phyloP scores from a whole-genome alignment of 148 eudicot genomes.

The Bassia scoparia region DNA sequence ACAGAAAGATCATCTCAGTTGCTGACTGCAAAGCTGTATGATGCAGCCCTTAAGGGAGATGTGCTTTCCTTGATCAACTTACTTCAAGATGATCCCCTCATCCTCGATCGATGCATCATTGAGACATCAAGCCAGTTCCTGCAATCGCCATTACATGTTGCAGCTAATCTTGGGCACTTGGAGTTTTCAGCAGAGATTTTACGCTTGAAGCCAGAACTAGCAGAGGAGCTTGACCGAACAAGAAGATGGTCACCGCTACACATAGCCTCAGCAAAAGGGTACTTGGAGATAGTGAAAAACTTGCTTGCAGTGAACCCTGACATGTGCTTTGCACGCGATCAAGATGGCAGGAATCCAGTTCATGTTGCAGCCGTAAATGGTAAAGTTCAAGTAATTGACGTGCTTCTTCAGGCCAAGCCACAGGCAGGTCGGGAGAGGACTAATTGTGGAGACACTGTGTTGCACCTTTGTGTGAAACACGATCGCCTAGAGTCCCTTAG shows the following conservation, averaged over 20 bases:
- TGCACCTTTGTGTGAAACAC: constrained; percentile 29
- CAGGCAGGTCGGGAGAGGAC: constrained; percentile 16
- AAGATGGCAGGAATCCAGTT: constrained; percentile 27
- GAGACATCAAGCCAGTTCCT: background rate
- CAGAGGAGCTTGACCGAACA: constrained; percentile 25
- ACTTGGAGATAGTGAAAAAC: constrained; percentile 22
- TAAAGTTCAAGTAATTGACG: constrained; percentile 7
- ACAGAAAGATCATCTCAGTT: too few species aligned
- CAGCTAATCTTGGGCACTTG: constrained; percentile 27
- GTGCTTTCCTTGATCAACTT: constrained; percentile 4
- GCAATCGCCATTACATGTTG: constrained; percentile 35
- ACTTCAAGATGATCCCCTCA: constrained; percentile 28
- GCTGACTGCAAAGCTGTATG: constrained; percentile 12
- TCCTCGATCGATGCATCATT: constrained; percentile 25
- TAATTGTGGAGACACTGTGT: constrained; percentile 6
- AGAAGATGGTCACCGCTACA: constrained; percentile 36
- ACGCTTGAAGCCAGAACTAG: constrained; percentile 24
- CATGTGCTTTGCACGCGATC: constrained; percentile 10
- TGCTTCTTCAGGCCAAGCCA: constrained; percentile 6
- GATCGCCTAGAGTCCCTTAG: constrained; percentile 7
- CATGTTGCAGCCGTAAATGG: constrained; percentile 28
- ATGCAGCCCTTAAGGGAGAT: constrained; percentile 32
- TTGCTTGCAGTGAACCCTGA: constrained; percentile 3
- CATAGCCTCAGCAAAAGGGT: constrained; percentile 32
- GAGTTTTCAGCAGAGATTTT: constrained; percentile 26